A percentile compares a stretch with the other conserved stretches of the same genome.
These are phyloP conservation scores for Geum urbanum DNA, from an alignment of 306 rosid species.

Conservation along the genomic window DNA sequence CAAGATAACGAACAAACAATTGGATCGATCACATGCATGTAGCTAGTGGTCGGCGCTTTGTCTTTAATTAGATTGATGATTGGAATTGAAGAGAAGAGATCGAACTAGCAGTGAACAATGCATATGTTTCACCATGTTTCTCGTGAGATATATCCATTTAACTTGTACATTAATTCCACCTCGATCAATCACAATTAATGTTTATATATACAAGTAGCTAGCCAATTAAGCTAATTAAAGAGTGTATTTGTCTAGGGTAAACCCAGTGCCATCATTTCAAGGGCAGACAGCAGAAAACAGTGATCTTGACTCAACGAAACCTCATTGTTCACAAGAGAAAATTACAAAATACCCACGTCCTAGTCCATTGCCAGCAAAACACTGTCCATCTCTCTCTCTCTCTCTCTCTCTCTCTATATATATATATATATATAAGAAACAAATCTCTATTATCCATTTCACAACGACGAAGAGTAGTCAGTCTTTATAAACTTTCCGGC, in stretches of 20 bases:
- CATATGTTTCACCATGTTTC: background rate
- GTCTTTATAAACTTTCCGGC: no score
- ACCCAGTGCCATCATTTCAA: constrained; percentile 24
- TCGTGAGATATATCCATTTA: background rate
- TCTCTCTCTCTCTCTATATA: no score
- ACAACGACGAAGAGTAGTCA: background rate
- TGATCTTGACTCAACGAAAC: constrained; percentile 53
- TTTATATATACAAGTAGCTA: background rate
- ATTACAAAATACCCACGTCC: constrained; percentile 18
- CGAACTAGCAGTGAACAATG: background rate
- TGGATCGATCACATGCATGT: background rate
- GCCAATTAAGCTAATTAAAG: no score
- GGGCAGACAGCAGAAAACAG: constrained; percentile 50
- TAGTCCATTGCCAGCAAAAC: constrained; percentile 20
- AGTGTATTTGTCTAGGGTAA: constrained; percentile 6
- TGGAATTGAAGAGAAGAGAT: constrained; percentile 5
- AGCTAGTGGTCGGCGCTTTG: background rate
- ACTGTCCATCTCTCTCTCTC: constrained; percentile 6
- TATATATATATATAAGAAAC: constrained; percentile 12
- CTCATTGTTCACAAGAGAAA: constrained; percentile 30
- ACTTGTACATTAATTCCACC: no score
- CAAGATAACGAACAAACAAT: background rate
- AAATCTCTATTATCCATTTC: background rate
- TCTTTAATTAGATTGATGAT: background rate
- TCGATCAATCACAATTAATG: no score